These are phyloP conservation scores for Pholiota microspora DNA, from an alignment of 768 basidiomycete species.

Conservation along the genomic window DNA sequence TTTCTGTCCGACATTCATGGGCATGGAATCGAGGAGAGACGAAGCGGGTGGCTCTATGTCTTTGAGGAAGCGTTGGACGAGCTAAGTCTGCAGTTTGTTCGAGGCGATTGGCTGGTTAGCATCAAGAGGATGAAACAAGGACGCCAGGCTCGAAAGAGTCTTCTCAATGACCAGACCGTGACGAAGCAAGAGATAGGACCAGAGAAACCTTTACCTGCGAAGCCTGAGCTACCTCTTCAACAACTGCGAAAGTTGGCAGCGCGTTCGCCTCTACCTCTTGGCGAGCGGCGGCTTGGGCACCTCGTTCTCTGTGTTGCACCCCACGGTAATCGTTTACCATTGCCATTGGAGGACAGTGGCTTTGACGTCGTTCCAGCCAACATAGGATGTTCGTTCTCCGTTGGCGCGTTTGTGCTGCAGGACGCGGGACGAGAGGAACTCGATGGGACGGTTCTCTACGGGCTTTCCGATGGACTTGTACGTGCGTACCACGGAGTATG, in stretches of 20 bases:
- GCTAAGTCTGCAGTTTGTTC: constrained; percentile 36
- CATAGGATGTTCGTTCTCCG: constrained; percentile 44
- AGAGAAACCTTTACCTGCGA: constrained; percentile 11
- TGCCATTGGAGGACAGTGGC: constrained; percentile 37
- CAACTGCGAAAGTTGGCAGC: constrained; percentile 22
- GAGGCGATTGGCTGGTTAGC: constrained; percentile 47
- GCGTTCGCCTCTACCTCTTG: constrained; percentile 26
- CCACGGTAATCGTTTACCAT: constrained; percentile 25
- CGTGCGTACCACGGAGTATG: constrained; percentile 29
- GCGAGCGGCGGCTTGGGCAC: constrained; percentile 33
- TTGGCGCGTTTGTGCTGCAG: constrained; percentile 37
- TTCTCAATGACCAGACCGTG: background rate
- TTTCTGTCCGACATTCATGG: constrained; percentile 36
- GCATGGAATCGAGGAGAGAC: constrained; percentile 25
- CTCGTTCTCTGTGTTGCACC: constrained; percentile 52
- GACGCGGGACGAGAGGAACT: constrained; percentile 26
- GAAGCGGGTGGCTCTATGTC: constrained; percentile 41
- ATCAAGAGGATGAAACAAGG: constrained; percentile 33
- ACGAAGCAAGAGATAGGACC: constrained; percentile 2
- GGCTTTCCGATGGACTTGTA: constrained; percentile 47
- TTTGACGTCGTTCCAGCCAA: constrained; percentile 36
- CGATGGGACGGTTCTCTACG: constrained; percentile 40
- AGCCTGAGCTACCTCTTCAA: constrained; percentile 17
- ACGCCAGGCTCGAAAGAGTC: background rate
- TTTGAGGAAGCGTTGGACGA: constrained; percentile 49